Percentiles rank a stretch among this genome's conserved stretches.
Evolutionary conservation across 768 basidiomycete genomes (phyloP).

Genomic region (Tephrocybe rancida): DNA sequence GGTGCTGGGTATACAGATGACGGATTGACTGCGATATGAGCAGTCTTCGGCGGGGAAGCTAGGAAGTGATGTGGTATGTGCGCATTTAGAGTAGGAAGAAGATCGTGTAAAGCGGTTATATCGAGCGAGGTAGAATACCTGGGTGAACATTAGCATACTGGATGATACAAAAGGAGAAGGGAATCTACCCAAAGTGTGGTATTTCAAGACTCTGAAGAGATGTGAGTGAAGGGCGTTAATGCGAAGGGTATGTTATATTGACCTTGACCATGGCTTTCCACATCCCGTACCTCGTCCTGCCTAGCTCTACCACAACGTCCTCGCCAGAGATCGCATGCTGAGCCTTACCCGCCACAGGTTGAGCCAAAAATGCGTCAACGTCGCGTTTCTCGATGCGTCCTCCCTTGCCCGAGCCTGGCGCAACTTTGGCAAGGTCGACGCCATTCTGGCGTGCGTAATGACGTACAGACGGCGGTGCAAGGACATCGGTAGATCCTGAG

Average conservation of each 20-base stretch:
- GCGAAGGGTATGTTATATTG: conserved; percentile 6
- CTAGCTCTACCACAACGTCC: conserved; percentile 71
- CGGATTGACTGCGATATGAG: conserved; percentile 35
- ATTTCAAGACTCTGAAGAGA: conserved; percentile 72
- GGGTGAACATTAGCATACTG: conserved; percentile 2
- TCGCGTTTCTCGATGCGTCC: conserved; percentile 79
- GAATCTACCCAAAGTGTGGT: conserved; percentile 76
- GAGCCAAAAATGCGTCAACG: conserved; percentile 59
- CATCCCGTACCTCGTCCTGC: conserved; percentile 80
- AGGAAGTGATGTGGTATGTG: conserved; percentile 66
- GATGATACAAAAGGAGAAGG: not conserved
- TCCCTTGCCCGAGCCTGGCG: conserved; percentile 70
- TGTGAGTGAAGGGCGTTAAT: not conserved
- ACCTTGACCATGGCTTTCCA: conserved; percentile 91
- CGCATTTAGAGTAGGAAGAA: conserved; percentile 65
- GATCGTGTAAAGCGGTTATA: conserved; percentile 64
- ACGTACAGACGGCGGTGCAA: conserved; percentile 79
- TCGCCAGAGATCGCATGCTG: conserved; percentile 11
- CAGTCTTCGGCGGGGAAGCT: conserved; percentile 22
- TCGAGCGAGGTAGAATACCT: conserved; percentile 80
- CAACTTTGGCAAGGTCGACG: conserved; percentile 59
- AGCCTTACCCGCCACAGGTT: not conserved
- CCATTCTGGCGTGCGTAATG: conserved; percentile 70
- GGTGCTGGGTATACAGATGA: conserved; percentile 41
- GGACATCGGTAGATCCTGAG: conserved; percentile 35